Base-by-base conservation (phyloP, 306 rosid species). In the Acacia melanoxylon region DNA sequence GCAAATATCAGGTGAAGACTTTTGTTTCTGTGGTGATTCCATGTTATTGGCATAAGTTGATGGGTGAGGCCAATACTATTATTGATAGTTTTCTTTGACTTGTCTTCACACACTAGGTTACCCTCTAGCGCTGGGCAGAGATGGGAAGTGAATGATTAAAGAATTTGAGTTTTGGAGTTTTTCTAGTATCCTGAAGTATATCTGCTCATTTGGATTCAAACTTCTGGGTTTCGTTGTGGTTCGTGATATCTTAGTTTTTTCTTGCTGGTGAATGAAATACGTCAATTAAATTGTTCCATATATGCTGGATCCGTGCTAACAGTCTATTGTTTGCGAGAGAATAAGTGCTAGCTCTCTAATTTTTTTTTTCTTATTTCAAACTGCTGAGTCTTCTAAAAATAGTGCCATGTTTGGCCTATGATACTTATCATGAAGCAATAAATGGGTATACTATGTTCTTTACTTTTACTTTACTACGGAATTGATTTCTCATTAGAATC, bases 1-100 rank as follows among this genome's bases (percentile, higher is more conserved):
- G 90, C 81, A 56, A 67, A 27, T 79, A 71, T 71, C 78, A 84
- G 82, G 90, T 87, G 65, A 78, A 62, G 84, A 40, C 78, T 56
- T 75, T 75, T 85, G 81, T 87, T 79, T 84, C 90, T 82, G 90
- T 75, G 78, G 90, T 79, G 84, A 75, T 78, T 68, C 68, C 42
- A 35, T 79, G 75, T 82, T 79, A 63, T 79, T 78, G 78, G 84
- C 86, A 71, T 87, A 49, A 40, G 78, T 69, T 79, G 85, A 70
- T 80, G 80, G 76, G 86, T 82, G 90, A 77, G 81, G 80, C 70
- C 80, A 75, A 84, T 81, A 74, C 69, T 59, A 72, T 61, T 82
- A 68, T 72, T 67, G 52, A 10, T 83, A 48, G 85, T 75, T 82
- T 86, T 83, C 29, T 68, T 19, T 83, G 85, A 77, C 59, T 72